Conservation (phyloP, 768 basidiomycete genomes). For the Leccinum arenicola region DNA sequence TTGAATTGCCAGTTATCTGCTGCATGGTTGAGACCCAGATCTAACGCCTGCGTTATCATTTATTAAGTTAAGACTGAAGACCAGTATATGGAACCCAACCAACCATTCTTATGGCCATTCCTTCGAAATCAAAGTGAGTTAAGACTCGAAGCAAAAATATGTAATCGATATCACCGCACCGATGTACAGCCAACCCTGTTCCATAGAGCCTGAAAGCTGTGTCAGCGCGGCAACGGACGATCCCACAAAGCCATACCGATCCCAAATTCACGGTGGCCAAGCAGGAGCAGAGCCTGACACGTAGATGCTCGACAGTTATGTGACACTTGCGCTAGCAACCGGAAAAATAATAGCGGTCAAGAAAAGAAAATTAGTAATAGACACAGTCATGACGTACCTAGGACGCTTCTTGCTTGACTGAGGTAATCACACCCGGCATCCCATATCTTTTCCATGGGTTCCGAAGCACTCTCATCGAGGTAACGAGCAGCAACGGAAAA, state of each 20-base stretch:
- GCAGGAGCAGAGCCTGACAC: constrained; percentile 74
- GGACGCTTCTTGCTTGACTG: constrained; percentile 55
- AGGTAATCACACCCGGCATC: constrained; percentile 67
- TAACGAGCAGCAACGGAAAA: constrained; percentile 82
- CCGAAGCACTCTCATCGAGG: constrained; percentile 45
- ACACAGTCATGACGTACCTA: constrained; percentile 45
- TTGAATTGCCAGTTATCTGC: constrained; percentile 71
- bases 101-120: constrained; percentile 77
- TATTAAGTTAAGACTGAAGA: constrained; percentile 1
- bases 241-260: constrained; percentile 47
- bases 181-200: constrained; percentile 82
- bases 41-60: constrained; percentile 54
- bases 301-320: constrained; percentile 71
- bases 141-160: background rate
- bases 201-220: constrained; percentile 51
- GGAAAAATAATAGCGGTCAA: constrained; percentile 4
- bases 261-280: constrained; percentile 84
- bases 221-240: constrained; percentile 12
- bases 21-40: constrained; percentile 78
- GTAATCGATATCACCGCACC: constrained; percentile 37
- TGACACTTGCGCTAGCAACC: constrained; percentile 52
- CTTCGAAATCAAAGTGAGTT: constrained; percentile 27
- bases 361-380: background rate
- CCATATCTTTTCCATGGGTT: constrained; percentile 59
- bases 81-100: constrained; percentile 23